Conservation (phyloP, 1,284 basidiomycete genomes). For the Ustanciosporium gigantosporum region DNA sequence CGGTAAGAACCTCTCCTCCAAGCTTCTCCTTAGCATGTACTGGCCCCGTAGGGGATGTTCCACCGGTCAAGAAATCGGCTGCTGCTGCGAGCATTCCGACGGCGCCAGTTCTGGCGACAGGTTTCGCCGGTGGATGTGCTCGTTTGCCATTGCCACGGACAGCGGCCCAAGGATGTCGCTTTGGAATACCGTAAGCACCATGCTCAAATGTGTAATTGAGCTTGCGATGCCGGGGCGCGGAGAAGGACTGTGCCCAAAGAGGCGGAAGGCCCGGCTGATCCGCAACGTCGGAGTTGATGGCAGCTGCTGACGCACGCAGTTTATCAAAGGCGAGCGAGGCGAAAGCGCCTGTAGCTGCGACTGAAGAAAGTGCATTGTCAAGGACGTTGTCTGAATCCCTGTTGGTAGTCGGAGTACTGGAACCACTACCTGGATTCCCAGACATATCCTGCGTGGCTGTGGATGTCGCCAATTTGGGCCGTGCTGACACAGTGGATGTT, state of each 20-base stretch:
- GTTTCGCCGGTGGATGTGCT: constrained; percentile 11
- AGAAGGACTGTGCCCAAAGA: constrained; percentile 27
- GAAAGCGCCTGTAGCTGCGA: constrained; percentile 14
- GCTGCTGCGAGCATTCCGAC: constrained; percentile 56
- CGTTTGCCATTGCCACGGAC: constrained; percentile 48
- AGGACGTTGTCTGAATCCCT: constrained; percentile 15
- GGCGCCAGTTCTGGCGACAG: constrained; percentile 19
- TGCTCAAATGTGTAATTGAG: constrained; percentile 45
- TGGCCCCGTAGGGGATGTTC: constrained; percentile 11
- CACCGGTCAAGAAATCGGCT: constrained; percentile 46
- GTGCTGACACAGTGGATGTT: constrained; percentile 14
- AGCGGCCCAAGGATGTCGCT: constrained; percentile 51
- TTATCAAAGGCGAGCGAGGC: constrained; percentile 8
- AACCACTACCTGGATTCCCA: constrained; percentile 19
- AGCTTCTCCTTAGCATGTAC: constrained; percentile 14
- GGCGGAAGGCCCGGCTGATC: constrained; percentile 9
- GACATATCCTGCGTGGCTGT: constrained; percentile 22
- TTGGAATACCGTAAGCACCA: constrained; percentile 64
- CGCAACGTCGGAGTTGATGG: constrained; percentile 6
- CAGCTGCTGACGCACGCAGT: constrained; percentile 5
- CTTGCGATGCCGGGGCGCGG: constrained; percentile 18
- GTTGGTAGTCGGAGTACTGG: constrained; percentile 20
- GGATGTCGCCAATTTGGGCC: constrained; percentile 17
- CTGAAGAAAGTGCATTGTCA: constrained; percentile 13
- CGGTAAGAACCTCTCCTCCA: constrained; percentile 13